phyloP scores from a whole-genome alignment of 148 eudicot species.

The Camellia lanceoleosa region DNA sequence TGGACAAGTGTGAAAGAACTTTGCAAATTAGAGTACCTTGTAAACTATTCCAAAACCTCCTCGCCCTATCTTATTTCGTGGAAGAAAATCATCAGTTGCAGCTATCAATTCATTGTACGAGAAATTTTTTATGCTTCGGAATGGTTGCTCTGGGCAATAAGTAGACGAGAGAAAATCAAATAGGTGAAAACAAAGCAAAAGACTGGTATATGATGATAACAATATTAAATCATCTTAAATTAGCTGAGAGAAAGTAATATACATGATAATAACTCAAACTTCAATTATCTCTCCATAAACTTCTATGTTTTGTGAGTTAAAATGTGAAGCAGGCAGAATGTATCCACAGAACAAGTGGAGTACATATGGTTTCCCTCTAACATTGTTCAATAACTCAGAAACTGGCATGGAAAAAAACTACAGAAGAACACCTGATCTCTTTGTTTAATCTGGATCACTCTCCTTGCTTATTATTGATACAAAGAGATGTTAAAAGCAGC shows the following conservation, averaged over 20 bases:
- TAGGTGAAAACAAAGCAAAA: background rate
- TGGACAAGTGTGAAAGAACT: background rate
- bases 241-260: background rate
- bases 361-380: background rate
- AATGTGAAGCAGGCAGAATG: background rate
- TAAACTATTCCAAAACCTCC: slow-evolving; percentile 90
- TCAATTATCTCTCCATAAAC: background rate
- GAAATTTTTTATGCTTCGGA: slow-evolving; percentile 49
- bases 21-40: slow-evolving; percentile 47
- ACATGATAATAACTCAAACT: background rate
- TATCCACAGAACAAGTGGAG: background rate
- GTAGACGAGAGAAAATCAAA: slow-evolving; percentile 6
- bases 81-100: slow-evolving; percentile 61
- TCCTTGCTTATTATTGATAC: no score
- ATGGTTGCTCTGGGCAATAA: slow-evolving; percentile 40
- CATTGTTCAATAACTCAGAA: background rate
- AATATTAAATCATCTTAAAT: background rate
- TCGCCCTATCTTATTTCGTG: slow-evolving; percentile 62
- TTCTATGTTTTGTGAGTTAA: background rate
- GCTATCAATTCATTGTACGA: slow-evolving; percentile 54
- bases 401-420: background rate
- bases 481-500: no score
- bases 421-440: background rate
- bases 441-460: no score
- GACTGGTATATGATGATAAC: background rate